phyloP scores from a whole-genome alignment of 345 rosid genomes.

The Salix suchowensis region DNA sequence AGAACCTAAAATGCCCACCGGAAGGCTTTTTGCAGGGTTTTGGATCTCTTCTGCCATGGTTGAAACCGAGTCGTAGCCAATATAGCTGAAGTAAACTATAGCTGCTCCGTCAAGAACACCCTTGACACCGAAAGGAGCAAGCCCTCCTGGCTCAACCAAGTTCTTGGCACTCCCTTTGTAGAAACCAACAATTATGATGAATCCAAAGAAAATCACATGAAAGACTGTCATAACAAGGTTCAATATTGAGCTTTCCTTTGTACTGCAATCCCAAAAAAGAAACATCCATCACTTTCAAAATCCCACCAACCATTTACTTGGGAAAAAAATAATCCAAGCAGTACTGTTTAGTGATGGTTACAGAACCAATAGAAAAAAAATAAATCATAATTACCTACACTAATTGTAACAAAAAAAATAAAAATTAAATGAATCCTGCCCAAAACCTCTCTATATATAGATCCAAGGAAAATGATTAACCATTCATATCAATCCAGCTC shows the following conservation, averaged over 20 bases:
- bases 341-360: background rate
- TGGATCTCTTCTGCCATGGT: slow-evolving; percentile 95
- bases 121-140: slow-evolving; percentile 72
- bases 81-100: slow-evolving; percentile 78
- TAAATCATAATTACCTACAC: background rate
- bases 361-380: slow-evolving; percentile 8
- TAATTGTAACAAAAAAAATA: background rate
- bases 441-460: background rate
- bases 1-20: slow-evolving; percentile 77
- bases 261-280: slow-evolving; percentile 45
- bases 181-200: slow-evolving; percentile 65
- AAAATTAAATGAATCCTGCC: slow-evolving; percentile 1
- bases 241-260: slow-evolving; percentile 83
- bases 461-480: slow-evolving; percentile 10
- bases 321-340: background rate
- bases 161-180: slow-evolving; percentile 51
- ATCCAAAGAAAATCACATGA: slow-evolving; percentile 79
- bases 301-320: slow-evolving; percentile 5
- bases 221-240: slow-evolving; percentile 79
- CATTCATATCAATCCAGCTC: background rate
- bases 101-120: slow-evolving; percentile 88
- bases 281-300: slow-evolving; percentile 30
- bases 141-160: slow-evolving; percentile 69
- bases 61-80: slow-evolving; percentile 89
- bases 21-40: slow-evolving; percentile 75